These are phyloP conservation scores for Sarocladium strictum DNA, from an alignment of 2,329 filamentous ascomycete genomes.

Conservation along the genomic window DNA sequence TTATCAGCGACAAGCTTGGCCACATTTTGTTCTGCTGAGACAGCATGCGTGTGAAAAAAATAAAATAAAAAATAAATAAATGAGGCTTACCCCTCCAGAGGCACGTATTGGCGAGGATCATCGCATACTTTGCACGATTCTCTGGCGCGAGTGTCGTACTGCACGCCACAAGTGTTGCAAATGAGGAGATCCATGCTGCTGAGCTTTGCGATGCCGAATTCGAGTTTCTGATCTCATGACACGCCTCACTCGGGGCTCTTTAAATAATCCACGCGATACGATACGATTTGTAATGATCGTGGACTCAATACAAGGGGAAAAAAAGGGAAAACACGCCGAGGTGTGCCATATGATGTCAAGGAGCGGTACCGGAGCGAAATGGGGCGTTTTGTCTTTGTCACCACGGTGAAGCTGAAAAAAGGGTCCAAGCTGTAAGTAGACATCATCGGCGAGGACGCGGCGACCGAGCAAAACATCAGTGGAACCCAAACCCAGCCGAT, in stretches of 20 bases:
- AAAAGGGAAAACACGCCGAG: neutral
- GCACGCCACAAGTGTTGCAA: constrained; percentile 65
- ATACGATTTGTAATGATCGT: neutral
- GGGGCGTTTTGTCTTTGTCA: neutral
- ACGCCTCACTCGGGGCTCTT: too few relatives aligned
- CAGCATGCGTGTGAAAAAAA: too few relatives aligned
- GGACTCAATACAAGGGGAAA: neutral
- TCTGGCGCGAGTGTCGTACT: constrained; percentile 47
- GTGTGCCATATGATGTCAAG: neutral
- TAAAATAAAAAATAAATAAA: too few relatives aligned
- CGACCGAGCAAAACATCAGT: too few relatives aligned
- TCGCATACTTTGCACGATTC: constrained; percentile 65
- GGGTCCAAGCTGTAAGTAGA: neutral
- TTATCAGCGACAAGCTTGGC: too few relatives aligned
- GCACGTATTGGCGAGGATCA: constrained; percentile 66
- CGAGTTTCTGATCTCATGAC: too few relatives aligned
- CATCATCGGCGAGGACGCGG: neutral
- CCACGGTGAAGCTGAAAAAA: neutral
- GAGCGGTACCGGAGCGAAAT: neutral
- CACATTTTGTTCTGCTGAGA: too few relatives aligned
- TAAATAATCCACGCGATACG: too few relatives aligned
- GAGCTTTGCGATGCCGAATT: too few relatives aligned
- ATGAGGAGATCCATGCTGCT: constrained; percentile 36
- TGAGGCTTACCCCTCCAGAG: constrained; percentile 26
- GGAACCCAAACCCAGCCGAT: too few relatives aligned